These are phyloP conservation scores for Phytophthora crassamura DNA, from an alignment of 352 stramenopile species.

Conservation along the genomic window DNA sequence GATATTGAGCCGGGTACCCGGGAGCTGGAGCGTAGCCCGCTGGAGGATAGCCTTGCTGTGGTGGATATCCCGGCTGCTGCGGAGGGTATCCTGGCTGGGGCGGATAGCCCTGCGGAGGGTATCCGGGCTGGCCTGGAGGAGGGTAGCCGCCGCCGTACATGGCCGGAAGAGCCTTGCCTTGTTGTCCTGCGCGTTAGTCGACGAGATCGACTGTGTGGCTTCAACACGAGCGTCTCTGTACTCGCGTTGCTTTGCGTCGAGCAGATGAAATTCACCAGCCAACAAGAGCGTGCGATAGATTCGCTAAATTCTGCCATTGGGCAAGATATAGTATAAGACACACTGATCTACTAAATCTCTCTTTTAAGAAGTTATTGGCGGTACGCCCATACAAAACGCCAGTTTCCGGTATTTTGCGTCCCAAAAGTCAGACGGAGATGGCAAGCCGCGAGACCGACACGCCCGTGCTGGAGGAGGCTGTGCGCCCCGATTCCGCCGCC, in stretches of 20 bases:
- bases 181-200: constrained; percentile 16
- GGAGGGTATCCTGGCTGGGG: constrained; percentile 26
- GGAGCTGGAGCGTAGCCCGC: constrained; percentile 26
- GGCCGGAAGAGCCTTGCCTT: background rate
- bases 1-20: constrained; percentile 51
- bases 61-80: constrained; percentile 38
- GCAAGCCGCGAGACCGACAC: constrained; percentile 41
- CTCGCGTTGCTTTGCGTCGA: background rate
- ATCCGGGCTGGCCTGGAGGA: constrained; percentile 21
- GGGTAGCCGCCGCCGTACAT: constrained; percentile 41
- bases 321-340: no score
- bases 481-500: constrained; percentile 20
- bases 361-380: no score
- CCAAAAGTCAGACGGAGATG: constrained; percentile 33
- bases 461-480: constrained; percentile 63
- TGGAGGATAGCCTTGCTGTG: constrained; percentile 33
- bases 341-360: no score
- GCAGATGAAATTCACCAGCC: no score
- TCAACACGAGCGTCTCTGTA: constrained; percentile 38
- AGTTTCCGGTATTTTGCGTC: background rate
- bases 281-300: no score
- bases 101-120: constrained; percentile 36
- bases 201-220: constrained; percentile 20
- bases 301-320: no score
- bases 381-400: background rate